phyloP scores from a whole-genome alignment of 2,329 filamentous ascomycete genomes.

The Hyphodiscus sp. region DNA sequence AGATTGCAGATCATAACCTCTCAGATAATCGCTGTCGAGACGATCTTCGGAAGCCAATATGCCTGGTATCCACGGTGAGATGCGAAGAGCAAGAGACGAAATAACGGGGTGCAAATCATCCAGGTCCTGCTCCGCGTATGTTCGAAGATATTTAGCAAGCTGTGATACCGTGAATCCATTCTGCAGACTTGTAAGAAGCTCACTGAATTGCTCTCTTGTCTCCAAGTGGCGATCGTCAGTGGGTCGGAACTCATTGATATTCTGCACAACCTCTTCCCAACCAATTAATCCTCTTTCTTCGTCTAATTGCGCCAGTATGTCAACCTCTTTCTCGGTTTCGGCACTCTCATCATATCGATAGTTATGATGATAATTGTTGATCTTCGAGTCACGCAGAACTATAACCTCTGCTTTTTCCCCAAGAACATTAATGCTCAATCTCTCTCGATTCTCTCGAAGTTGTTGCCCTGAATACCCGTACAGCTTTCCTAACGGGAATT shows the following conservation, averaged over 20 bases:
- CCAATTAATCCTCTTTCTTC: constrained; percentile 25
- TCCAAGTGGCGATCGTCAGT: constrained; percentile 8
- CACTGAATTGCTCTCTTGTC: constrained; percentile 24
- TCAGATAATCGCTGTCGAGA: constrained; percentile 19
- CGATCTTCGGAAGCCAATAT: constrained; percentile 15
- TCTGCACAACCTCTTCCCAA: constrained; percentile 22
- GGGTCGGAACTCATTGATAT: constrained; percentile 27
- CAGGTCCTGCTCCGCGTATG: constrained; percentile 1
- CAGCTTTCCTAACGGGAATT: constrained; percentile 7
- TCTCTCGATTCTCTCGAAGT: constrained; percentile 19
- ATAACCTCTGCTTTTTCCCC: constrained; percentile 26
- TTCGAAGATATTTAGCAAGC: constrained; percentile 23
- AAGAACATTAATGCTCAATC: constrained; percentile 16
- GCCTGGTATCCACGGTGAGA: constrained; percentile 26
- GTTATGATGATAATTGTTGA: constrained; percentile 13
- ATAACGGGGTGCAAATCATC: background rate
- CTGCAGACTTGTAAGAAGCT: constrained; percentile 22
- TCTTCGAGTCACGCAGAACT: constrained; percentile 26
- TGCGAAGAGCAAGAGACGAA: constrained; percentile 8
- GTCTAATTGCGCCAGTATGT: constrained; percentile 26
- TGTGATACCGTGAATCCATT: constrained; percentile 26
- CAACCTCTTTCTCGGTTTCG: constrained; percentile 14
- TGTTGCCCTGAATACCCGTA: constrained; percentile 18
- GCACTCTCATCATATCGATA: background rate
- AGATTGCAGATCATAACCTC: constrained; percentile 24